These are phyloP conservation scores for Wallacemonas sp. DNA, from an alignment of 208 protist genomes.

Conservation along the genomic window DNA sequence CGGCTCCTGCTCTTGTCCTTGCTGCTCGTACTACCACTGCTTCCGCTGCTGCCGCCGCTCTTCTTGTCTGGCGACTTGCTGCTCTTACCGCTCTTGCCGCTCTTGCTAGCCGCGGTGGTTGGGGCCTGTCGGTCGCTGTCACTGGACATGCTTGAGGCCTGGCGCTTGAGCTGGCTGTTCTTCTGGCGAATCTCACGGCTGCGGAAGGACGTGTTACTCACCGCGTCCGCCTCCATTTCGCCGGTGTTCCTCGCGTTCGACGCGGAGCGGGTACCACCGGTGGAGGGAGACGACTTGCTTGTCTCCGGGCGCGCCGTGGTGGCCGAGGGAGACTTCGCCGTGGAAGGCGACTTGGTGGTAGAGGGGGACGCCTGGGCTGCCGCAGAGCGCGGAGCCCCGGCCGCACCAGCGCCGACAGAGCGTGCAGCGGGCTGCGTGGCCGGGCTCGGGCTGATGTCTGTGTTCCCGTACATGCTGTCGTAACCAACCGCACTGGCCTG, in stretches of 20 bases:
- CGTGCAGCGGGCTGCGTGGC: neutral
- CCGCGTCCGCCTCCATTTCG: neutral
- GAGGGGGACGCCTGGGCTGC: no score
- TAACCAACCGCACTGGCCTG: neutral
- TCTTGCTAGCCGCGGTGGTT: neutral
- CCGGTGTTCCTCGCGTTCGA: neutral
- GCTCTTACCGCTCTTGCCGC: neutral
- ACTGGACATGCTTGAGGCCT: neutral
- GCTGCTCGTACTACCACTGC: no score
- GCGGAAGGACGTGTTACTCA: conserved; percentile 10
- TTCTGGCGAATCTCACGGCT: conserved; percentile 28
- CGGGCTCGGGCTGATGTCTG: neutral
- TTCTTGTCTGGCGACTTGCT: neutral
- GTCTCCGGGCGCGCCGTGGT: neutral
- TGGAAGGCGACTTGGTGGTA: no score
- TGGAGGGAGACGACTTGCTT: neutral
- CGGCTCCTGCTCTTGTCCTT: neutral
- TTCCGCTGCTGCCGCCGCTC: neutral
- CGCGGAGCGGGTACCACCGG: neutral
- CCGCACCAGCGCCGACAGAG: neutral
- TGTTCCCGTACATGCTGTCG: neutral
- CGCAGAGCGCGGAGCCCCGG: neutral
- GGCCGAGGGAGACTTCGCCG: neutral
- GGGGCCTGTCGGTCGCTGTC: neutral
- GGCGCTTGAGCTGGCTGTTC: conserved; percentile 37